Base-by-base conservation (phyloP, 2,329 filamentous ascomycete genomes). In the Alternaria ventricosa region DNA sequence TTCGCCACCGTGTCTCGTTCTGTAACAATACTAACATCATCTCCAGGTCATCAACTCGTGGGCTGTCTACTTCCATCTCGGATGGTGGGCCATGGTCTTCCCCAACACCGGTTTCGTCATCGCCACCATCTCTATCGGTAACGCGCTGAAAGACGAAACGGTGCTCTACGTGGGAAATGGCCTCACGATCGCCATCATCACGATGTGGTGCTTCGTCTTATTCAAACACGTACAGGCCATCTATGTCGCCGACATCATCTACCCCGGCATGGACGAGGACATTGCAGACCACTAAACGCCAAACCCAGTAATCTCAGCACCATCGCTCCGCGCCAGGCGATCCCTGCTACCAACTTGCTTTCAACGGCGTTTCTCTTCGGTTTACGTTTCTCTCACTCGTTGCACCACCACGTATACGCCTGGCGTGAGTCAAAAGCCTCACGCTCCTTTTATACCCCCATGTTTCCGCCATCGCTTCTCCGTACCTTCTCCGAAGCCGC, bases 41-140 rank as follows among this genome's bases (percentile, higher is more conserved):
- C n/a, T 12, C 25, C 30, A 78, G 76, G 72, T 75, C n/a, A 69
- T 77, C 51, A 71, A 75, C 46, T 71, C 71, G 22, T 75, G 73
- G 63, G 72, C 74, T 28, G 72, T 78, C 13, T 89, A 88, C 86
- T 85, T 89, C 87, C 74, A 69, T 83, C 81, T 90, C 3, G 87
- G 87, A 1, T 90, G 87, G 87, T 91, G 87, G 86, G 87, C 88
- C 0, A 84, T 87, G 75, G 79, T 82, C 0, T 82, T 82, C 64
- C 81, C 81, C 2, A 82, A 82, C 66, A 78, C 78, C 7, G 81
- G 80, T 20, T 82, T 82, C 55, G 74, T 79, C 53, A 75, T 82
- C n/a, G 80, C 80, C n/a, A 82, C 80, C 5, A 81, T 81, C 47
- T 72, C 71, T 7, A 80, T 82, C 41, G 80, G 79, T 13, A 75